These are phyloP conservation scores for Geosmithia putterillii DNA, from an alignment of 2,329 filamentous ascomycete genomes.

Conservation along the genomic window DNA sequence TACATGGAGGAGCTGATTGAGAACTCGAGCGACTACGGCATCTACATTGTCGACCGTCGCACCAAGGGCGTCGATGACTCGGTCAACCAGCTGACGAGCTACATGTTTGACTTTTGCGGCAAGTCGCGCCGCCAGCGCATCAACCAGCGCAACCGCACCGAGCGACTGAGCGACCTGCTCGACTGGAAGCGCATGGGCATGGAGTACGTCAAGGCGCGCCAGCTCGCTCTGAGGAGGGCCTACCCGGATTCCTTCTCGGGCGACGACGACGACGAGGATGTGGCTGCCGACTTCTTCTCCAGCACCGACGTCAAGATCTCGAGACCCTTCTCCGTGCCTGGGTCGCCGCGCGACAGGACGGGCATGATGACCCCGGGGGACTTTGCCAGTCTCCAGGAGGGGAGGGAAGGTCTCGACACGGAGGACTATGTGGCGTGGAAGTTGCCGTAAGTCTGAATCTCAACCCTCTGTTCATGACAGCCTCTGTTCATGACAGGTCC, in stretches of 20 bases:
- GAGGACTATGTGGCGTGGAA: slow-evolving; percentile 99
- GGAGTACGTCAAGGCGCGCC: slow-evolving; percentile 96
- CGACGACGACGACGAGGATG: slow-evolving; percentile 60
- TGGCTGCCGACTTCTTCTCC: slow-evolving; percentile 53
- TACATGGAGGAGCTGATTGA: slow-evolving; percentile 99
- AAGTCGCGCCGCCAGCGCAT: slow-evolving; percentile 96
- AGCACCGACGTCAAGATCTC: slow-evolving; percentile 93
- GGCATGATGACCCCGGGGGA: slow-evolving; percentile 99
- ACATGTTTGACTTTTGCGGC: slow-evolving; percentile 83
- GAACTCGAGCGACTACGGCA: slow-evolving; percentile 94
- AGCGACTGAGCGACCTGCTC: slow-evolving; percentile 84
- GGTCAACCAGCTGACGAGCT: slow-evolving; percentile 80
- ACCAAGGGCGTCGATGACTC: slow-evolving; percentile 95
- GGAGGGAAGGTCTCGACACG: slow-evolving; percentile 80
- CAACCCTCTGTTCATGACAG: not conserved
- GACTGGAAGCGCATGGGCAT: slow-evolving; percentile 99
- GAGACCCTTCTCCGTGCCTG: slow-evolving; percentile 83
- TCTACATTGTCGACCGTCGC: slow-evolving; percentile 95
- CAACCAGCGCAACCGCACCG: slow-evolving; percentile 95
- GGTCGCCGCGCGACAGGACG: slow-evolving; percentile 77
- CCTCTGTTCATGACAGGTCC: not conserved
- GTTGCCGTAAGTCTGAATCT: slow-evolving; percentile 63
- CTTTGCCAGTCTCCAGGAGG: slow-evolving; percentile 92
- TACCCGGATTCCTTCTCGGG: slow-evolving; percentile 78
- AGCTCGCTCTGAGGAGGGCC: slow-evolving; percentile 79